Evolutionary conservation across 2,329 filamentous ascomycete genomes (phyloP), one percentile per base, ranked within the genome.

Genomic region (Paecilomyces fulvus): DNA sequence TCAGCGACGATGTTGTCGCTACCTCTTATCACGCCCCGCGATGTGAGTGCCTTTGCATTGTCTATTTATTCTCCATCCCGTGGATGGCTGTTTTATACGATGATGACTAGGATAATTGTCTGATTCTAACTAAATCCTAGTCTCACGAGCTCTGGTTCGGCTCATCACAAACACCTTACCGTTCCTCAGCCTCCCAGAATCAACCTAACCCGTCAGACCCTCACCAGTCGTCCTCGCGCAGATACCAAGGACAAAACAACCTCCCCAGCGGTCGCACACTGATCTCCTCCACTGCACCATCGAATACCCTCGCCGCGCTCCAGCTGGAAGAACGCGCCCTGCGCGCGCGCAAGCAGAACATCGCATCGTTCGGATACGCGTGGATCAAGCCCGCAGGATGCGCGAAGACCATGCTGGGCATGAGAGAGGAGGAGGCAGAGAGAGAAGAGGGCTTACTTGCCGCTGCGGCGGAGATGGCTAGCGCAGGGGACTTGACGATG

Each of bases 381-480:
- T 99, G 94, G 94, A 86, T 99, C 56, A 89, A 88, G 57, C 94
- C 94, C 0, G 91, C 90, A 0, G 94, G 92, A 7, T 81, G 96
- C 55, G 72, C 84, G 56, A 99, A 97, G 79, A 96, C 92, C 1
- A 83, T 96, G 58, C 87, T 95, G 68, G 91, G 95, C 60, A 83
- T 91, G 75, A 86, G 88, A 48, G 94, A 99, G 73, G 94, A 99
- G 76, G 85, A 87, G 62, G 83, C 88, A 10, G 94, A 99, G 76
- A 83, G 89, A 55, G 87, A 92, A 69, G 94, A 99, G 72, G 89
- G 92, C 58, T 83, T 89, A 60, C 85, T 89, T 67, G 83, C 88
- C 1, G 76, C 90, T 3, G 83, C 87, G 56, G 81, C 88, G 66
- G 90, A 95, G 67, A 79, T 95, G 49, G 88, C 87, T 12, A 66